These are phyloP conservation scores for Fusarium coffeatum DNA, from an alignment of 2,329 filamentous ascomycete species.

Conservation along the genomic window DNA sequence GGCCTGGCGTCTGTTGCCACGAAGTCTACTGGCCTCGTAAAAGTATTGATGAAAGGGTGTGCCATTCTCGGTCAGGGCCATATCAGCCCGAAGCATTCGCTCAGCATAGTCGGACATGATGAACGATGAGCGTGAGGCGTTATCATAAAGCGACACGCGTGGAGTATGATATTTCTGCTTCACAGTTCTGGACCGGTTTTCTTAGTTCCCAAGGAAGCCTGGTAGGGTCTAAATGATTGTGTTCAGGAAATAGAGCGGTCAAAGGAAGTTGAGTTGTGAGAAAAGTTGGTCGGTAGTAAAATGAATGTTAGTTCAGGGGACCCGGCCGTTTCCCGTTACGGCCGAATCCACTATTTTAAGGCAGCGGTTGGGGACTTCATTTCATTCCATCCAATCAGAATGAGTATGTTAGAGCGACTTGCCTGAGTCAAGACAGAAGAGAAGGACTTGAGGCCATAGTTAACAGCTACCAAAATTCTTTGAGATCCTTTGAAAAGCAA, in stretches of 20 bases:
- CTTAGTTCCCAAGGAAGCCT: accelerated
- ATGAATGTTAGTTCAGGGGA: not conserved
- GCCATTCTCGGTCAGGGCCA: conserved; percentile 16
- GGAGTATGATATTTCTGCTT: not conserved
- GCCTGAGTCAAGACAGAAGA: not conserved
- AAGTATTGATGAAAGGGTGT: not conserved
- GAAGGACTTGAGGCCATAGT: not conserved
- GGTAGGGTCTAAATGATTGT: accelerated
- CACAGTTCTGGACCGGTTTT: accelerated
- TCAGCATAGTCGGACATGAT: not conserved
- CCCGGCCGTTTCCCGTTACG: not conserved
- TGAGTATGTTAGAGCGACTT: accelerated
- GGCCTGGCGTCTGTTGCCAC: conserved; percentile 12
- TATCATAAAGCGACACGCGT: not conserved
- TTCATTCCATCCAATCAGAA: not conserved
- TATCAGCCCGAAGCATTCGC: conserved; percentile 2
- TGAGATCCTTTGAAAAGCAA: no score
- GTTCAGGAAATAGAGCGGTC: not conserved
- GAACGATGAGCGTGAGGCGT: not conserved
- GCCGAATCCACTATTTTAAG: not conserved
- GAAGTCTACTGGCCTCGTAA: not conserved
- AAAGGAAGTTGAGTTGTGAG: not conserved
- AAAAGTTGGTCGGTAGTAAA: not conserved
- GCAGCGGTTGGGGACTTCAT: not conserved
- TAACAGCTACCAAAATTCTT: not conserved